These are phyloP conservation scores for Cornus suecica DNA, from an alignment of 148 eudicot genomes.

Conservation along the genomic window DNA sequence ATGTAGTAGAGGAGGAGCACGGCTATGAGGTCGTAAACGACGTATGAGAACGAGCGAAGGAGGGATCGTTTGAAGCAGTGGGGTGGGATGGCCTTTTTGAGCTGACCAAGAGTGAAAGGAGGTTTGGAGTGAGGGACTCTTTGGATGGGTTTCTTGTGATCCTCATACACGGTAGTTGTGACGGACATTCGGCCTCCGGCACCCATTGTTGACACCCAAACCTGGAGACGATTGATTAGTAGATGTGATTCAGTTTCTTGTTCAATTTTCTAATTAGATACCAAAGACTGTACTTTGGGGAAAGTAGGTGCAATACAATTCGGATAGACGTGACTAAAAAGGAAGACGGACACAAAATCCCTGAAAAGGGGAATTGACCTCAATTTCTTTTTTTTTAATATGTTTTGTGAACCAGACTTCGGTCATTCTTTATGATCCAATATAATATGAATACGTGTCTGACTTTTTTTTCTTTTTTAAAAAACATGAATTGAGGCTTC, in stretches of 20 bases:
- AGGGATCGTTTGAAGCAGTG: constrained; percentile 59
- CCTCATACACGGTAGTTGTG: constrained; percentile 4
- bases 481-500: too few relatives aligned
- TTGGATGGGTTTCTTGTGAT: constrained; percentile 10
- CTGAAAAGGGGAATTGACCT: too few relatives aligned
- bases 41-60: constrained; percentile 38
- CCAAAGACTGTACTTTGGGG: neutral
- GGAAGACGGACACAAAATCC: too few relatives aligned
- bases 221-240: neutral
- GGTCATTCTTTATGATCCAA: too few relatives aligned
- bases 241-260: neutral
- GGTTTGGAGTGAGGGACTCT: constrained; percentile 48
- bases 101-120: constrained; percentile 52
- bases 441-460: too few relatives aligned
- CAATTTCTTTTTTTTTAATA: too few relatives aligned
- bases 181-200: constrained; percentile 31
- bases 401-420: too few relatives aligned
- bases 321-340: too few relatives aligned
- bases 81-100: constrained; percentile 58
- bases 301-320: too few relatives aligned
- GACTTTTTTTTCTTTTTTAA: too few relatives aligned
- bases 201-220: constrained; percentile 25
- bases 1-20: constrained; percentile 33
- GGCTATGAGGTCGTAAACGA: constrained; percentile 32
- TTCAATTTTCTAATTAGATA: neutral